Percentiles rank a stretch among this genome's conserved stretches.
Conservation (phyloP, 139 green algal species). For the Edaphochlamys debaryana region DNA sequence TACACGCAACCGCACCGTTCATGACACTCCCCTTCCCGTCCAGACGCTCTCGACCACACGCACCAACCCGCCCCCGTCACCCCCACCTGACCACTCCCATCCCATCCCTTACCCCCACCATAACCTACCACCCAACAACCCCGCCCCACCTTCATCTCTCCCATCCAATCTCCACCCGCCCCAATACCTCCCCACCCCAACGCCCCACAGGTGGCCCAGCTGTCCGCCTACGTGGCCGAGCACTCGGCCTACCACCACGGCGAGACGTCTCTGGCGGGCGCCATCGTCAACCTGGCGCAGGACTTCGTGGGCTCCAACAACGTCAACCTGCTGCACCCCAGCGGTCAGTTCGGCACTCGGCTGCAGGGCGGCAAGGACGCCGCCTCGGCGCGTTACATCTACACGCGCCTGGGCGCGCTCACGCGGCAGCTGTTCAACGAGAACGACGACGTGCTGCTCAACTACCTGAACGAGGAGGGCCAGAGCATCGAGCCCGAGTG, state of each 20-base stretch:
- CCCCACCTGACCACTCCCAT: no score
- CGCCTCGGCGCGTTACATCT: conserved; percentile 96
- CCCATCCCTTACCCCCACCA: no score
- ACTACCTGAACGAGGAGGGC: conserved; percentile 96
- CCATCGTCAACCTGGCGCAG: conserved; percentile 73
- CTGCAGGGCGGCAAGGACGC: conserved; percentile 97
- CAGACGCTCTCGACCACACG: no score
- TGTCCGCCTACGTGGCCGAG: conserved; percentile 96
- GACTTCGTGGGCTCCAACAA: conserved; percentile 99
- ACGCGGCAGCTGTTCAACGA: conserved; percentile 92
- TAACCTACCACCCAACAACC: no score
- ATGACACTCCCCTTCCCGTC: no score
- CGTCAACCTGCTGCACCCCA: conserved; percentile 92
- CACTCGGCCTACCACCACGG: conserved; percentile 99
- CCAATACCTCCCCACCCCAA: no score
- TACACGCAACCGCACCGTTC: conserved; percentile 1
- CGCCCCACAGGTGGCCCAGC: conserved; percentile 95
- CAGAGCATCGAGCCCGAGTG: conserved; percentile 96
- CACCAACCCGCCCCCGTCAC: no score
- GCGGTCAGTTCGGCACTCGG: conserved; percentile 91
- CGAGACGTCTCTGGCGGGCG: conserved; percentile 85
- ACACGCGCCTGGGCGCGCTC: conserved; percentile 89
- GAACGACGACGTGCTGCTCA: conserved; percentile 91
- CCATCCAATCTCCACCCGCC: no score
- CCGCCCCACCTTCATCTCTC: no score